These are phyloP conservation scores for Gnaphalium uliginosum DNA, from an alignment of 129 eudicot species.

Conservation along the genomic window DNA sequence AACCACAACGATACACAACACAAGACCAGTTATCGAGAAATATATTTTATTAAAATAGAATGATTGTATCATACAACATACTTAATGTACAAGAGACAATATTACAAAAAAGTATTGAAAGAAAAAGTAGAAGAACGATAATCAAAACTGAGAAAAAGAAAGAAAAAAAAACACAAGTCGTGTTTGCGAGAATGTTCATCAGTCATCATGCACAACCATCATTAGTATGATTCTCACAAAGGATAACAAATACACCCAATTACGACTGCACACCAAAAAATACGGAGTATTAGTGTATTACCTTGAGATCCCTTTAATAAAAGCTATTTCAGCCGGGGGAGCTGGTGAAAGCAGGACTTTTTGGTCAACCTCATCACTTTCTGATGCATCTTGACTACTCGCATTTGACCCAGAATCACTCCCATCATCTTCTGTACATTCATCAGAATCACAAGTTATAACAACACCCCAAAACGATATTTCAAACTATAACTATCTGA, in stretches of 20 bases:
- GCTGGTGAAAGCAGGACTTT: constrained; percentile 48
- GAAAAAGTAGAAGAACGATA: constrained; percentile 12
- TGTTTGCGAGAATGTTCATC: constrained; percentile 23
- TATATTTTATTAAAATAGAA: neutral
- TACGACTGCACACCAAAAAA: neutral
- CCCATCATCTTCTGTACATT: constrained; percentile 47
- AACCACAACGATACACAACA: neutral
- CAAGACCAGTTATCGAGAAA: neutral
- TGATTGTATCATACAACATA: constrained; percentile 20
- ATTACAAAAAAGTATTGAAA: constrained; percentile 9
- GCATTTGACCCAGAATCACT: constrained; percentile 40
- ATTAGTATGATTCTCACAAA: neutral
- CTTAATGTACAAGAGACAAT: neutral
- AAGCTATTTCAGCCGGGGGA: constrained; percentile 47
- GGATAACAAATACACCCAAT: neutral
- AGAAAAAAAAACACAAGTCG: neutral
- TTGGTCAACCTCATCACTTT: constrained; percentile 54
- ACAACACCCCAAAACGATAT: neutral
- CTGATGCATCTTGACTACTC: constrained; percentile 45
- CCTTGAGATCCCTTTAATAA: constrained; percentile 56
- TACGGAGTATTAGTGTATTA: constrained; percentile 19
- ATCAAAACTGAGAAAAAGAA: constrained; percentile 10
- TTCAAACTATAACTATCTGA: neutral
- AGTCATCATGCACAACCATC: constrained; percentile 9
- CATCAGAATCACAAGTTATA: constrained; percentile 3